Base-by-base conservation (phyloP, 2,329 filamentous ascomycete species). In the Rugonectria rugulosa region DNA sequence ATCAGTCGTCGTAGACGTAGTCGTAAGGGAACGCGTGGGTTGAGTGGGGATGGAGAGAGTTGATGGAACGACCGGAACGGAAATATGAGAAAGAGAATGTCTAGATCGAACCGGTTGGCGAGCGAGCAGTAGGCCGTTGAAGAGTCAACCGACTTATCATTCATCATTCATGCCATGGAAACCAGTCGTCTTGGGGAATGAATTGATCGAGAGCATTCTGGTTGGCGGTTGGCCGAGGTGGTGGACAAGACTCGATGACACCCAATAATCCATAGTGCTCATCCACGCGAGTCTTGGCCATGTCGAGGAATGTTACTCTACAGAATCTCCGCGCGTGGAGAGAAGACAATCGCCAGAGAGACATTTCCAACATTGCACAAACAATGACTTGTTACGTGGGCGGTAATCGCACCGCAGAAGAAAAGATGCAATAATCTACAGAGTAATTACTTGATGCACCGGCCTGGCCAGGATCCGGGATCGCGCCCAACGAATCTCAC, bases 141-240 rank as follows among this genome's bases (percentile, higher is more conserved):
- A 55, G 52, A 27, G 19, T 10, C 23, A 15, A 37, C 14, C 26
- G 53, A 62, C 62, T 66, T 66, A 66, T 66, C 49, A n/a, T 49
- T 26, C 32, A 27, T 23, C 41, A 44, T 42, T 29, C 10, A 29
- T 34, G 41, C 47, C 43, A 44, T 47, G 43, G 12, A 51, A 48
- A 44, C 59, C 59, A 59, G 51, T 20, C 56, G 19, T 21, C 32
- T 36, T 21, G 47, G 56, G 63, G 64, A 67, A 67, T 67, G 59
- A 24, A 37, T 51, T 56, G 42, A 14, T 21, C 17, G 34, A 6
- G 32, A 29, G 34, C 31, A 31, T 38, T 32, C 45, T 31, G 45
- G 27, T 34, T 46, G 26, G 40, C 53, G 41, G n/a, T n/a, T n/a
- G n/a, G n/a, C n/a, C n/a, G n/a, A n/a, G n/a, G 42, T 45, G 51